Percentiles rank a stretch among this genome's conserved stretches.
phyloP scores from a whole-genome alignment of 257 asterid species.

The Ballota nigra region DNA sequence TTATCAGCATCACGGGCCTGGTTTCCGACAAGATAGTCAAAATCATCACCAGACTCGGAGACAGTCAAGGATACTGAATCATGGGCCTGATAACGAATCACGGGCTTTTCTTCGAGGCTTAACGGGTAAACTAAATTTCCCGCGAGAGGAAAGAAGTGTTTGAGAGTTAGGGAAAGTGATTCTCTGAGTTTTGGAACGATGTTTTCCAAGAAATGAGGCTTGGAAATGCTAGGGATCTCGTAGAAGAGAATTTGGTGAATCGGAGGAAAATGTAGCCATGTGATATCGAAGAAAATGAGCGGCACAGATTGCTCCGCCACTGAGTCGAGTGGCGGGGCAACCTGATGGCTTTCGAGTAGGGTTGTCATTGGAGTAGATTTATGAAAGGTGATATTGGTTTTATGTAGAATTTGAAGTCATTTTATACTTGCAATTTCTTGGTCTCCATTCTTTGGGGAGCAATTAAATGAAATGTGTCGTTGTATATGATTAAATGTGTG shows the following conservation, averaged over 20 bases:
- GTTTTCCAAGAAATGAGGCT: slow-evolving; percentile 30
- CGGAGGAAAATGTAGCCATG: slow-evolving; percentile 22
- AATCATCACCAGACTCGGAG: slow-evolving; percentile 32
- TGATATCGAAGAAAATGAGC: slow-evolving; percentile 14
- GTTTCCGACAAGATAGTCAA: slow-evolving; percentile 31
- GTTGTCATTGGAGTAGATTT: not conserved
- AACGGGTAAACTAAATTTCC: slow-evolving; percentile 34
- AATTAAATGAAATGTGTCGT: not conserved
- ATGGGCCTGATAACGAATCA: slow-evolving; percentile 30
- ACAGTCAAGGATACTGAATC: slow-evolving; percentile 37
- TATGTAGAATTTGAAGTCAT: not conserved
- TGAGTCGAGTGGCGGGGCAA: slow-evolving; percentile 4
- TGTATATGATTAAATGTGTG: not conserved
- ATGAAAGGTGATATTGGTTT: not conserved
- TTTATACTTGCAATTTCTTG: not conserved
- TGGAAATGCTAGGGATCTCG: slow-evolving; percentile 8
- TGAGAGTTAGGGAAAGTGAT: slow-evolving; percentile 54
- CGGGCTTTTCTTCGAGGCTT: slow-evolving; percentile 21
- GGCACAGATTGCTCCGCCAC: not conserved
- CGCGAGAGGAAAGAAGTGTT: slow-evolving; percentile 44
- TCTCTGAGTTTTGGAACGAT: slow-evolving; percentile 41
- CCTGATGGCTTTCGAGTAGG: not conserved
- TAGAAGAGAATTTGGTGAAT: slow-evolving; percentile 45
- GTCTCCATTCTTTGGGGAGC: not conserved
- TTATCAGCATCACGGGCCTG: slow-evolving; percentile 39